Percentiles rank a stretch among this genome's conserved stretches.
Conservation (phyloP, 768 basidiomycete genomes). For the Termitomyces sp. region DNA sequence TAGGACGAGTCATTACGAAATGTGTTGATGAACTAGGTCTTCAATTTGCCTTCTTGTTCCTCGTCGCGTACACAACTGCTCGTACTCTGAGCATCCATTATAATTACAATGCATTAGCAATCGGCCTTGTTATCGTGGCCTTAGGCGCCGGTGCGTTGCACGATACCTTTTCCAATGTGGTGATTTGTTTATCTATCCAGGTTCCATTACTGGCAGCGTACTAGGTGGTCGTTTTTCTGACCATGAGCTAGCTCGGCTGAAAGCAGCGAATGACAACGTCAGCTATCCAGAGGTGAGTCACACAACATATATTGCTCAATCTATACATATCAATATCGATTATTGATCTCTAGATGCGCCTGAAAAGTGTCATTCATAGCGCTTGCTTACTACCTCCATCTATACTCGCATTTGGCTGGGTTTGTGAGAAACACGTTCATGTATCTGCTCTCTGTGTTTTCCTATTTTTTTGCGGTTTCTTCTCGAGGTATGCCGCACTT, state of each 20-base stretch:
- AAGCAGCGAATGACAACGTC: conserved; percentile 32
- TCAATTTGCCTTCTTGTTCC: conserved; percentile 66
- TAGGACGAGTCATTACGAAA: neutral
- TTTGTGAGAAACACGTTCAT: conserved; percentile 53
- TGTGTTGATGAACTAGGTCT: conserved; percentile 38
- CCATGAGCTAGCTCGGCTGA: conserved; percentile 28
- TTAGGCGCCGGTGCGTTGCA: conserved; percentile 61
- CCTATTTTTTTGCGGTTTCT: conserved; percentile 70
- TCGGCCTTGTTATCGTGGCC: conserved; percentile 72
- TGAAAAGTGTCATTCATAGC: conserved; percentile 54
- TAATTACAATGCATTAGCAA: conserved; percentile 58
- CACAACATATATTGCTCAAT: neutral
- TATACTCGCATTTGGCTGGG: conserved; percentile 73
- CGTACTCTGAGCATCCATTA: conserved; percentile 63
- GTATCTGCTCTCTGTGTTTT: conserved; percentile 65
- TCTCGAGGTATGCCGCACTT: conserved; percentile 54
- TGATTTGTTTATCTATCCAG: conserved; percentile 13
- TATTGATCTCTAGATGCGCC: conserved; percentile 49
- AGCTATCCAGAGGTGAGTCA: conserved; percentile 57
- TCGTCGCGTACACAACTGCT: conserved; percentile 68
- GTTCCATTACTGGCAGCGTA: conserved; percentile 34
- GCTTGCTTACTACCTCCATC: conserved; percentile 56
- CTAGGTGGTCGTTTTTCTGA: conserved; percentile 44
- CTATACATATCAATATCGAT: neutral
- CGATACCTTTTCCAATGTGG: neutral